Percentiles rank a stretch among this genome's conserved stretches.
These are phyloP conservation scores for Metschnikowia sp. DNA, from an alignment of 805 yeast genomes.

Conservation along the genomic window DNA sequence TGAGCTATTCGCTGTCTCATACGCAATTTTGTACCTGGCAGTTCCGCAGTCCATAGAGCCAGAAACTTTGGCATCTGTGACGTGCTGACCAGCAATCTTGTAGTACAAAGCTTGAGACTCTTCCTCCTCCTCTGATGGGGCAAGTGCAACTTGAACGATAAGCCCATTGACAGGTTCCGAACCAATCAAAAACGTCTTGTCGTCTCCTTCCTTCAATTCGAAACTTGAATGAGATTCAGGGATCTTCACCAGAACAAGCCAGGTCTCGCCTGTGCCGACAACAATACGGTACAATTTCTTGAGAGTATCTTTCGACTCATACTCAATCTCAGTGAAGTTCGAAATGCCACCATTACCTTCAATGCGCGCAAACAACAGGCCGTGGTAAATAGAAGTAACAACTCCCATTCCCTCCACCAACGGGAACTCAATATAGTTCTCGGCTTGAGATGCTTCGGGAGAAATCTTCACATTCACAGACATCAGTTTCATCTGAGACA, in stretches of 20 bases:
- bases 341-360: conserved; percentile 1
- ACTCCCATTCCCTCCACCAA: conserved; percentile 62
- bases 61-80: conserved; percentile 43
- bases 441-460: conserved; percentile 12
- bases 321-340: not conserved
- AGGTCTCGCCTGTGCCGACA: conserved; percentile 39
- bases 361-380: conserved; percentile 47
- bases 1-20: conserved; percentile 50
- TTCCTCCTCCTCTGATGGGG: conserved; percentile 24
- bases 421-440: conserved; percentile 44
- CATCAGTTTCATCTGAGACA: conserved; percentile 49
- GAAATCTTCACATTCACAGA: conserved; percentile 24
- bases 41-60: conserved; percentile 47
- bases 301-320: conserved; percentile 9
- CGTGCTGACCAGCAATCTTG: conserved; percentile 66
- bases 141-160: conserved; percentile 51
- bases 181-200: conserved; percentile 31
- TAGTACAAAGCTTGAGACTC: conserved; percentile 48
- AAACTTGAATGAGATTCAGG: conserved; percentile 12
- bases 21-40: conserved; percentile 48
- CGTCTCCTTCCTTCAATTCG: conserved; percentile 28
- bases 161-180: conserved; percentile 37
- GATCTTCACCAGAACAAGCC: conserved; percentile 50
- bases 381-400: conserved; percentile 49
- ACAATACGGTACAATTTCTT: conserved; percentile 37